These are phyloP conservation scores for Acidomyces sp. DNA, from an alignment of 495 filamentous ascomycete genomes.

Conservation along the genomic window DNA sequence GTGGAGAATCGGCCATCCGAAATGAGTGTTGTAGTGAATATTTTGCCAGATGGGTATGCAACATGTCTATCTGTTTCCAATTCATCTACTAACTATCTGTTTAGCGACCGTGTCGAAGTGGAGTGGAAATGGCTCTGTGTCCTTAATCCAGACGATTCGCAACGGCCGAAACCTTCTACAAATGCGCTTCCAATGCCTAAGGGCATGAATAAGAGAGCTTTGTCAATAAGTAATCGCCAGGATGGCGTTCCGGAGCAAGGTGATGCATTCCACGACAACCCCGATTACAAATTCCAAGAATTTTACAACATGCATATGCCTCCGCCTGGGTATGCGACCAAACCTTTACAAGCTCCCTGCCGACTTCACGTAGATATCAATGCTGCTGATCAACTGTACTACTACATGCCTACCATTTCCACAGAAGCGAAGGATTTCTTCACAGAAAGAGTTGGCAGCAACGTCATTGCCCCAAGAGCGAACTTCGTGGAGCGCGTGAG, in stretches of 20 bases:
- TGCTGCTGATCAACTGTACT: constrained; percentile 67
- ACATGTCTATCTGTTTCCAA: background rate
- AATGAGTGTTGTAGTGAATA: constrained; percentile 60
- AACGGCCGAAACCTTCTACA: constrained; percentile 48
- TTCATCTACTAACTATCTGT: constrained; percentile 23
- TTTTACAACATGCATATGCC: constrained; percentile 42
- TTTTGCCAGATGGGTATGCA: constrained; percentile 77
- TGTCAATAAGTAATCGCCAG: constrained; percentile 30
- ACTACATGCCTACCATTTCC: constrained; percentile 73
- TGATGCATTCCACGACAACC: constrained; percentile 46
- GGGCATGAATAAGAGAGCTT: constrained; percentile 34
- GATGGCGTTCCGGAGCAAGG: constrained; percentile 42
- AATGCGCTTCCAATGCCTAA: constrained; percentile 48
- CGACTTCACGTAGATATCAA: constrained; percentile 45
- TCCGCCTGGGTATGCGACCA: constrained; percentile 26
- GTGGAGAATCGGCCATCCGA: constrained; percentile 73
- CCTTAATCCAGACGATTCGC: constrained; percentile 50
- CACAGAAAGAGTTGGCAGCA: constrained; percentile 60
- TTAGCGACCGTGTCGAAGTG: constrained; percentile 52
- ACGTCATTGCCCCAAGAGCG: constrained; percentile 41
- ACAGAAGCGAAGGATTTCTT: constrained; percentile 89
- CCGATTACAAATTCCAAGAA: constrained; percentile 63
- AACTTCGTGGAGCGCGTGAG: constrained; percentile 52
- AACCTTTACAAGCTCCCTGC: constrained; percentile 35
- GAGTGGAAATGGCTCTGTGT: constrained; percentile 67